Evolutionary conservation across 108 stramenopile species (phyloP).

Genomic region (Schizochytrium sp.): DNA sequence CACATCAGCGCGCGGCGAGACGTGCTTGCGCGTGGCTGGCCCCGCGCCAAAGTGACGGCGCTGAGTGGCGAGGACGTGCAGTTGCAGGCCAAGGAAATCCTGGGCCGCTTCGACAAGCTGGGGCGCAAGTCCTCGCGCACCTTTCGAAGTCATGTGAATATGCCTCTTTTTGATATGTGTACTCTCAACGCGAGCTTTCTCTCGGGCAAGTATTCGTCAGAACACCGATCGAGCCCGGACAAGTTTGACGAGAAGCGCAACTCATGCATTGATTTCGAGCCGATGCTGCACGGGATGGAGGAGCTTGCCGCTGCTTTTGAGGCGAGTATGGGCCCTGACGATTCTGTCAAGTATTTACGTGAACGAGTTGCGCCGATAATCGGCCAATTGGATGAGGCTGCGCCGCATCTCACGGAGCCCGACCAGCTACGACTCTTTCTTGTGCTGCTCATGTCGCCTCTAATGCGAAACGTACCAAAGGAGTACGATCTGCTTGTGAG

Average conservation of each 20-base stretch:
- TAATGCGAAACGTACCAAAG: background rate
- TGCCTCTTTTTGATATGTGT: background rate
- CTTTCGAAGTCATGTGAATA: background rate
- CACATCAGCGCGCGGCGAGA: background rate
- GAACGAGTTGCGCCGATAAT: background rate
- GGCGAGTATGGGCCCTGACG: background rate
- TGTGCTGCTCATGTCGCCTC: background rate
- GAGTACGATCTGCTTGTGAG: background rate
- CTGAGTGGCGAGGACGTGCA: background rate
- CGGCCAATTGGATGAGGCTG: background rate
- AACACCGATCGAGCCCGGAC: background rate
- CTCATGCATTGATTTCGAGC: background rate
- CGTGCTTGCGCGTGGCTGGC: background rate
- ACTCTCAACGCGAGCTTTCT: background rate
- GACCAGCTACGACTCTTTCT: background rate
- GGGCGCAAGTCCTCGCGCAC: background rate
- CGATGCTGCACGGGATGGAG: background rate
- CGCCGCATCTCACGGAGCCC: background rate
- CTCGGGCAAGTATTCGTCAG: background rate
- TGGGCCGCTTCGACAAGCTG: background rate
- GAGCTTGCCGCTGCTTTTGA: background rate
- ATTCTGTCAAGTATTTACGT: background rate
- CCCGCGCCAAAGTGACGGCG: background rate
- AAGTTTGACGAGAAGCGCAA: slow-evolving; percentile 3
- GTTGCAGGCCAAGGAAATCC: background rate